These are phyloP conservation scores for Globisporangium heterothallicum DNA, from an alignment of 352 stramenopile species.

Conservation along the genomic window DNA sequence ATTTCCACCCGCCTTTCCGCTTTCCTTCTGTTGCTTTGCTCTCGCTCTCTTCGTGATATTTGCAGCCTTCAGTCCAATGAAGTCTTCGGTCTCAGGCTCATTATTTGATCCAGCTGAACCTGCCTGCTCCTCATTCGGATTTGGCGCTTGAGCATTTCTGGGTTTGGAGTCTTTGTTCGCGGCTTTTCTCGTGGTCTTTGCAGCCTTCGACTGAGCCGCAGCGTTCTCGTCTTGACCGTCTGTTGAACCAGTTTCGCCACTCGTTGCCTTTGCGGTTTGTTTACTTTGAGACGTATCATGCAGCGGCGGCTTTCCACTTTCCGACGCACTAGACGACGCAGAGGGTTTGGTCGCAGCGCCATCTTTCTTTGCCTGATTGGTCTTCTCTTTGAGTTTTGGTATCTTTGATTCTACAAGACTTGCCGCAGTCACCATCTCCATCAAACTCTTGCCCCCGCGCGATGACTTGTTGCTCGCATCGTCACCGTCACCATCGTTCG, in stretches of 20 bases:
- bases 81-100: slow-evolving; percentile 13
- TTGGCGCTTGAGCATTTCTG: not conserved
- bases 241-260: not conserved
- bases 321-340: not conserved
- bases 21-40: slow-evolving; percentile 3
- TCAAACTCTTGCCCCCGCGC: slow-evolving; percentile 12
- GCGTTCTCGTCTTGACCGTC: not conserved
- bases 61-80: slow-evolving; percentile 2
- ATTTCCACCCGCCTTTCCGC: not conserved
- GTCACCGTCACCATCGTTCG: not conserved
- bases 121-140: not conserved
- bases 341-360: not conserved
- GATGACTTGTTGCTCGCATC: not conserved
- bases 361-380: slow-evolving; percentile 4
- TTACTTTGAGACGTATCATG: slow-evolving; percentile 2
- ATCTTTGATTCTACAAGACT: slow-evolving; percentile 8
- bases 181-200: not conserved
- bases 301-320: not conserved
- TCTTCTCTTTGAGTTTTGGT: slow-evolving; percentile 4
- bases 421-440: slow-evolving; percentile 13
- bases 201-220: not conserved
- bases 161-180: not conserved
- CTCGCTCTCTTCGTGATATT: slow-evolving; percentile 16
- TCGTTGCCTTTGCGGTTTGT: not conserved
- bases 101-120: not conserved